These are phyloP conservation scores for Echeveria elegans DNA, from an alignment of 164 flowering plant genomes.

Conservation along the genomic window DNA sequence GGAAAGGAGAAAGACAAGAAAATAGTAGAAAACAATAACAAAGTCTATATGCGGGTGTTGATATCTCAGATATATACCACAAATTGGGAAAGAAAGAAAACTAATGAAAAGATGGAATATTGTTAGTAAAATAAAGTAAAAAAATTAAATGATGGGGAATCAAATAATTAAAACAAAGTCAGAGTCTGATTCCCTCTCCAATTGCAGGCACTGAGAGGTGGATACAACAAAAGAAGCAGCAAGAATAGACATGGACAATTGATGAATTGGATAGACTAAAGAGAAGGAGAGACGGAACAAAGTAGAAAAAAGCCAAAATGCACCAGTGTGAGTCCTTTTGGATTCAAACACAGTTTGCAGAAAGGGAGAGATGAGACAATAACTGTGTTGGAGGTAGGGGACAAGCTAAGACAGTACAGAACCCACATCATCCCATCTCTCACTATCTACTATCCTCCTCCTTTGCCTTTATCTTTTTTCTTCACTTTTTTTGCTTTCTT, in stretches of 20 bases:
- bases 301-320: constrained; percentile 23
- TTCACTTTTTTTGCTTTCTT: constrained; percentile 6
- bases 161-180: constrained; percentile 60
- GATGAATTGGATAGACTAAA: constrained; percentile 13
- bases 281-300: constrained; percentile 18
- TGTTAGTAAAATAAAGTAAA: constrained; percentile 1
- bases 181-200: constrained; percentile 56
- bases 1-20: constrained; percentile 16
- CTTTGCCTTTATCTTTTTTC: constrained; percentile 14
- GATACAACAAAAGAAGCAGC: constrained; percentile 18
- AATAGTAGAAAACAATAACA: constrained; percentile 17
- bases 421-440: constrained; percentile 22
- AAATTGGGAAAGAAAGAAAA: constrained; percentile 7
- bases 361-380: constrained; percentile 18
- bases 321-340: constrained; percentile 27
- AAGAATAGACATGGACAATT: constrained; percentile 53
- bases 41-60: constrained; percentile 15
- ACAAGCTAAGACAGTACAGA: constrained; percentile 41
- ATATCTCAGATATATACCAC: constrained; percentile 10
- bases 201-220: constrained; percentile 42
- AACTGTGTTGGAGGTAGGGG: constrained; percentile 37
- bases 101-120: constrained; percentile 11
- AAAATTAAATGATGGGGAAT: constrained; percentile 16
- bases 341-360: constrained; percentile 21
- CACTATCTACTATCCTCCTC: constrained; percentile 18